Conservation (phyloP, 148 eudicot genomes). For the Vaccinium myrtillus region DNA sequence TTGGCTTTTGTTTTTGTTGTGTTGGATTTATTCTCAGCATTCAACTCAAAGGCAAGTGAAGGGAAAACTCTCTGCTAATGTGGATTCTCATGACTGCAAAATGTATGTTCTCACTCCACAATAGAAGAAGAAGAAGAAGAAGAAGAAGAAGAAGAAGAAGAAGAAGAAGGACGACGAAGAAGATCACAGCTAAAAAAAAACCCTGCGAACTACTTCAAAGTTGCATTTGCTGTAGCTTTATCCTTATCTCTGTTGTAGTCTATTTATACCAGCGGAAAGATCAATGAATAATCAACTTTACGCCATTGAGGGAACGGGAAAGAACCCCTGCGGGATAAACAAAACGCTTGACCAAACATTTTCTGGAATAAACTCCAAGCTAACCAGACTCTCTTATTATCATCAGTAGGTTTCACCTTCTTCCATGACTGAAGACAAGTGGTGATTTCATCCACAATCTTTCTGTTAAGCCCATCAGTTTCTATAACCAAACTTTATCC, state of each 20-base stretch:
- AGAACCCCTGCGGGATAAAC: background rate
- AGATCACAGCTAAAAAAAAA: background rate
- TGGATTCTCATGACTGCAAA: constrained; percentile 42
- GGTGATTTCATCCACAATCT: background rate
- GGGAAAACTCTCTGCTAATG: constrained; percentile 32
- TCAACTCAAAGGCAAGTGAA: constrained; percentile 21
- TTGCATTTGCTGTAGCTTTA: no score
- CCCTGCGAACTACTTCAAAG: no score
- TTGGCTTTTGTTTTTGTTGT: background rate
- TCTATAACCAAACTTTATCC: background rate
- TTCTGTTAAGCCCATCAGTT: no score
- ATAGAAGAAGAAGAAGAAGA: background rate
- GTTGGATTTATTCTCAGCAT: constrained; percentile 29
- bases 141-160: no score
- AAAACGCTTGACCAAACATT: background rate
- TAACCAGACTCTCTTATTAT: background rate
- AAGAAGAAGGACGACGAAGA: background rate
- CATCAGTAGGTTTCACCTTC: background rate
- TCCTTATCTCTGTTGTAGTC: no score
- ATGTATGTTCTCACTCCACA: constrained; percentile 51
- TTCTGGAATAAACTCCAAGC: background rate
- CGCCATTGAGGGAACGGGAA: background rate
- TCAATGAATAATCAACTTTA: no score
- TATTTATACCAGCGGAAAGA: no score
- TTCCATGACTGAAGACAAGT: background rate